Conservation (phyloP, 176 grass and related monocot genomes). For the Alopecurus myosuroides region DNA sequence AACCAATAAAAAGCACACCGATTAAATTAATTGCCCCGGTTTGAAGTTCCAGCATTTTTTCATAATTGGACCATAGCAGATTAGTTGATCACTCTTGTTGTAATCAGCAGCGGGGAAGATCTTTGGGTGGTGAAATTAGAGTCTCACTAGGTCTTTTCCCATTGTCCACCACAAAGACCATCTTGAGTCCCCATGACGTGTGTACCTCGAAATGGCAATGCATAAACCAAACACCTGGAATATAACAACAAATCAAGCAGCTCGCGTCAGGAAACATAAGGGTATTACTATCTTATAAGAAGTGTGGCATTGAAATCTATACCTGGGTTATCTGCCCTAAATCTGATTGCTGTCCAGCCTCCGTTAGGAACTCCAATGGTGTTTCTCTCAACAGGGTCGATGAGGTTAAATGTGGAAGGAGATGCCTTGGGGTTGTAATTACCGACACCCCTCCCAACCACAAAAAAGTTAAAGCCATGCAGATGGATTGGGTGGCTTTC, state of each 20-base stretch:
- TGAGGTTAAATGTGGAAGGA: slow-evolving; percentile 59
- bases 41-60: background rate
- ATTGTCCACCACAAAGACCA: slow-evolving; percentile 73
- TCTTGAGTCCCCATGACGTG: slow-evolving; percentile 78
- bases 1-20: slow-evolving; percentile 33
- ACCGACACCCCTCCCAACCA: slow-evolving; percentile 46
- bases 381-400: slow-evolving; percentile 70
- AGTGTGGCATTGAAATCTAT: background rate
- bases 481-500: slow-evolving; percentile 76
- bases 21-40: background rate
- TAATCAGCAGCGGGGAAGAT: slow-evolving; percentile 65
- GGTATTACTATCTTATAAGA: background rate
- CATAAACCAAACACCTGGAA: slow-evolving; percentile 76
- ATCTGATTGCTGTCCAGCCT: slow-evolving; percentile 70
- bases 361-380: slow-evolving; percentile 58
- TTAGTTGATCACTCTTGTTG: background rate
- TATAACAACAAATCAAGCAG: slow-evolving; percentile 19
- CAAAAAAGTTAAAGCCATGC: slow-evolving; percentile 70
- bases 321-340: slow-evolving; percentile 77
- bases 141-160: slow-evolving; percentile 55
- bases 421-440: slow-evolving; percentile 52
- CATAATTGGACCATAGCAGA: background rate
- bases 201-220: slow-evolving; percentile 85
- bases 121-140: slow-evolving; percentile 53
- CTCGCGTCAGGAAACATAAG: background rate